A percentile compares a stretch with the other conserved stretches of the same genome.
Conservation (phyloP, 1,139 yeast genomes). For the Saccharomyces hybrid region DNA sequence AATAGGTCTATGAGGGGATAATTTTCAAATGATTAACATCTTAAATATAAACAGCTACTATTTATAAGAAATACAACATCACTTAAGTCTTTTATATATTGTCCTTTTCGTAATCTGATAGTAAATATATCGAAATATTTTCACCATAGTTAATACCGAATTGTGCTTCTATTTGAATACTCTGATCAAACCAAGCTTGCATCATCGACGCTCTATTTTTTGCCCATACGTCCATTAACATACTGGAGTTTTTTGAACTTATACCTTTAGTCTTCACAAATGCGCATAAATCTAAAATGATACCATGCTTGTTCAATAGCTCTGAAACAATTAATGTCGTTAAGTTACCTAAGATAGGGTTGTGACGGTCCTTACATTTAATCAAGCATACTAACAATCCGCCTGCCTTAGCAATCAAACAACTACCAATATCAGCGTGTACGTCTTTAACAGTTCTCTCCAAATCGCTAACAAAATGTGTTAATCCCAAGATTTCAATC, state of each 20-base stretch:
- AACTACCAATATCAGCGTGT: constrained; percentile 48
- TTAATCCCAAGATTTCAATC: constrained; percentile 83
- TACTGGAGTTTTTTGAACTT: constrained; percentile 11
- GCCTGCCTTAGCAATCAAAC: constrained; percentile 75
- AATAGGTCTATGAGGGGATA: background rate
- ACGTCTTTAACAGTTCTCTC: constrained; percentile 67
- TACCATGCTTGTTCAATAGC: constrained; percentile 71
- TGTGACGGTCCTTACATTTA: constrained; percentile 49
- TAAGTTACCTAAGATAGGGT: constrained; percentile 47
- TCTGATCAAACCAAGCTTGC: constrained; percentile 43
- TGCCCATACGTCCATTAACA: constrained; percentile 70
- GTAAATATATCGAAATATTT: constrained; percentile 41
- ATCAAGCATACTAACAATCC: constrained; percentile 75
- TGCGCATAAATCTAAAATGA: constrained; percentile 78
- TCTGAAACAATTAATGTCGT: constrained; percentile 79
- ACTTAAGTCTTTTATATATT: background rate
- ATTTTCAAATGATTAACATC: background rate
- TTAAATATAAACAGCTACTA: background rate
- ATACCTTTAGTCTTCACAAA: constrained; percentile 53
- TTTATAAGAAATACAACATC: background rate
- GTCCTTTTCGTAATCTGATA: constrained; percentile 27
- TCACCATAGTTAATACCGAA: constrained; percentile 61
- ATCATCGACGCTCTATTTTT: constrained; percentile 64
- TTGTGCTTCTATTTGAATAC: constrained; percentile 35
- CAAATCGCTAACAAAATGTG: constrained; percentile 81